A percentile compares a stretch with the other conserved stretches of the same genome.
phyloP scores from a whole-genome alignment of 805 yeast genomes.

The Sugiyamaella boreocaroliniensis region DNA sequence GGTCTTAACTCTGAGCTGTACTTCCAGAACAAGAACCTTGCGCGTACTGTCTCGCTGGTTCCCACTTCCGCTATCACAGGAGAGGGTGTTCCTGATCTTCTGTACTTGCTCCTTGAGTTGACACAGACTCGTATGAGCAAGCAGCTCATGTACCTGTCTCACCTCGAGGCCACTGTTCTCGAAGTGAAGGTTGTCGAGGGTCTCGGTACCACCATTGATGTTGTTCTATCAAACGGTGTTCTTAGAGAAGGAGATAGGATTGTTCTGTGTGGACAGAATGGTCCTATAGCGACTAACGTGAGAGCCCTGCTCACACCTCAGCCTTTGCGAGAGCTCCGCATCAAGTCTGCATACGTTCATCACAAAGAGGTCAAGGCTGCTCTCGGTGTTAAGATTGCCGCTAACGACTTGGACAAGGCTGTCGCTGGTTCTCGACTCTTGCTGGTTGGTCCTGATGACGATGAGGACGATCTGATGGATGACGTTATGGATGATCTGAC shows the following conservation, averaged over 20 bases:
- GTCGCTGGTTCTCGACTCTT: slow-evolving; percentile 97
- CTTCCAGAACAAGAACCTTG: slow-evolving; percentile 87
- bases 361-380: slow-evolving; percentile 99
- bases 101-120: slow-evolving; percentile 88
- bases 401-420: slow-evolving; percentile 95
- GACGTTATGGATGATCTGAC: slow-evolving; percentile 98
- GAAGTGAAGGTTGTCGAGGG: slow-evolving; percentile 99
- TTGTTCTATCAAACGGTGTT: slow-evolving; percentile 92
- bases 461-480: slow-evolving; percentile 95
- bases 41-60: slow-evolving; percentile 90
- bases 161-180: slow-evolving; percentile 90
- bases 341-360: slow-evolving; percentile 94
- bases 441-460: slow-evolving; percentile 95
- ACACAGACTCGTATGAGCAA: slow-evolving; percentile 99
- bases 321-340: slow-evolving; percentile 90
- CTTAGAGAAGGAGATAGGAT: slow-evolving; percentile 91
- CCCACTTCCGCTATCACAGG: slow-evolving; percentile 99
- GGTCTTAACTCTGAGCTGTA: slow-evolving; percentile 96
- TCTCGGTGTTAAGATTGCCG: slow-evolving; percentile 96
- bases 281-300: slow-evolving; percentile 94
- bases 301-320: slow-evolving; percentile 97
- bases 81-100: slow-evolving; percentile 98
- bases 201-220: slow-evolving; percentile 97
- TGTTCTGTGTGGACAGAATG: slow-evolving; percentile 95
- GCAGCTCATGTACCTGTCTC: slow-evolving; percentile 91